Evolutionary conservation across 345 rosid species (phyloP).

Genomic region (Geranium brycei): DNA sequence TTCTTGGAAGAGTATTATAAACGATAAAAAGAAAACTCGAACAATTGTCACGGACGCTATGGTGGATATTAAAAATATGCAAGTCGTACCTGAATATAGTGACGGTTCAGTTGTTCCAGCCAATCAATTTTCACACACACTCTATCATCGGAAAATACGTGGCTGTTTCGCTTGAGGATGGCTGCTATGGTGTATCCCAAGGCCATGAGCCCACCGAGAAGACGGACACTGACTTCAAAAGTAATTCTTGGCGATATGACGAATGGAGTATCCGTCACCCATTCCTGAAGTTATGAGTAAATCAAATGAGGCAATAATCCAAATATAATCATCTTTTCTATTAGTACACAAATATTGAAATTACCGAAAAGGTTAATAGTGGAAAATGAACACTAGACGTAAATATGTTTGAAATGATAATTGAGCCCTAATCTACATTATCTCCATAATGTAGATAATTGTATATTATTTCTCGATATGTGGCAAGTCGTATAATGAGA

Average conservation of each 20-base stretch:
- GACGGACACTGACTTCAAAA: constrained; percentile 94
- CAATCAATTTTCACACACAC: constrained; percentile 86
- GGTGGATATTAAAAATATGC: too few species aligned
- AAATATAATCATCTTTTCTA: too few species aligned
- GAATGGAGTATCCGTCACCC: constrained; percentile 92
- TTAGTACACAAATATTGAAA: not conserved
- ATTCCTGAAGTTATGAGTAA: constrained; percentile 46
- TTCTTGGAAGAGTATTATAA: not conserved
- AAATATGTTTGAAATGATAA: not conserved
- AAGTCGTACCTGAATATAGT: constrained; percentile 65
- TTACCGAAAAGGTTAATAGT: not conserved
- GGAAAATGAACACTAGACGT: not conserved
- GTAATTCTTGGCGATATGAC: constrained; percentile 98
- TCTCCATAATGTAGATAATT: too few species aligned
- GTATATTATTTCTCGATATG: too few species aligned
- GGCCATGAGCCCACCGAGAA: constrained; percentile 99
- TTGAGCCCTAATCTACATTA: too few species aligned
- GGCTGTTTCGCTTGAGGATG: constrained; percentile 92
- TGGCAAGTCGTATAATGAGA: not conserved
- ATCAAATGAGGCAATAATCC: not conserved
- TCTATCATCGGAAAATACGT: constrained; percentile 60
- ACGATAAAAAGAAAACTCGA: not conserved
- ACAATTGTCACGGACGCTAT: not conserved
- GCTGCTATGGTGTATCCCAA: constrained; percentile 93
- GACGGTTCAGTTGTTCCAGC: constrained; percentile 85